phyloP scores from a whole-genome alignment of 2,329 filamentous ascomycete species.

The Alternaria gansuensis region DNA sequence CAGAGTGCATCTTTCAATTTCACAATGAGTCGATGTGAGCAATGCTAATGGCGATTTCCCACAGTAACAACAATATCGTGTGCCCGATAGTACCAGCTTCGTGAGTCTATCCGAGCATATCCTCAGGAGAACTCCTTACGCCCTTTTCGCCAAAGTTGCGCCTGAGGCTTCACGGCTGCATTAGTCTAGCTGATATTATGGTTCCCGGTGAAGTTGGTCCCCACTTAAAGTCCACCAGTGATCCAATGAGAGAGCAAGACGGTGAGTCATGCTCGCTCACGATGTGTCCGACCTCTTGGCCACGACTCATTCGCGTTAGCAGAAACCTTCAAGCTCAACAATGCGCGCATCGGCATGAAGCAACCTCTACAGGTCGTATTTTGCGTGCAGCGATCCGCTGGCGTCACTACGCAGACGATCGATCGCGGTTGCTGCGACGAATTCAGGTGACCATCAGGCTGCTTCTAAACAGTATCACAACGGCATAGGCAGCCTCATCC shows the following conservation, averaged over 20 bases:
- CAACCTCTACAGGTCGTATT: background rate
- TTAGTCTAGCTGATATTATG: background rate
- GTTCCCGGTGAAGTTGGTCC: slow-evolving; percentile 1
- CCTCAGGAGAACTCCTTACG: background rate
- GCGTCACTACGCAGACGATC: slow-evolving; percentile 2
- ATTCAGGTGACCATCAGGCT: background rate
- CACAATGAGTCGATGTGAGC: slow-evolving; percentile 18
- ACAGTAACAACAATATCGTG: background rate
- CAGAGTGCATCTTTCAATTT: slow-evolving; percentile 6
- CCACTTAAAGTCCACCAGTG: background rate
- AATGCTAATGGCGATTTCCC: background rate
- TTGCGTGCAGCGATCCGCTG: background rate
- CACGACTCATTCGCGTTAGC: background rate
- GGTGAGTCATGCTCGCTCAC: slow-evolving; percentile 34
- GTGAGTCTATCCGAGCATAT: background rate
- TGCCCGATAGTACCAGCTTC: background rate
- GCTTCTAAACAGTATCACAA: background rate
- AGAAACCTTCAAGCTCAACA: background rate
- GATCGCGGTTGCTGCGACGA: background rate
- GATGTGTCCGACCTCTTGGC: slow-evolving; percentile 10
- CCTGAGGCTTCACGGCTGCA: slow-evolving; percentile 7
- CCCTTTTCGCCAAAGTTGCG: slow-evolving; percentile 1
- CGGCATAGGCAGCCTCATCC: background rate
- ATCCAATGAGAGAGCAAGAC: slow-evolving; percentile 16
- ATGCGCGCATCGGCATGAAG: slow-evolving; percentile 1